A percentile compares a stretch with the other conserved stretches of the same genome.
Conservation (phyloP, 345 rosid genomes). For the Cardamine occulta region DNA sequence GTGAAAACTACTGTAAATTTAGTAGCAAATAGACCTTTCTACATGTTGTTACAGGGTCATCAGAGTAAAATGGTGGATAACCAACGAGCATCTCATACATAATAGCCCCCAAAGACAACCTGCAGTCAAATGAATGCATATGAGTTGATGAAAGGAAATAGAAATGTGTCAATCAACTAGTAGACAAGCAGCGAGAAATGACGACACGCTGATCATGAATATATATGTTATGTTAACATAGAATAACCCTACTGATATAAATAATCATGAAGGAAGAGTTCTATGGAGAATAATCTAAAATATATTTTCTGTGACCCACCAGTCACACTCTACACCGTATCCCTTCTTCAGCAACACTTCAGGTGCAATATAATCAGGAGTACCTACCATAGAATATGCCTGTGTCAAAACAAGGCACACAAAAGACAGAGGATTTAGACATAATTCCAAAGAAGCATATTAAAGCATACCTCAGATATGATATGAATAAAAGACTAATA, state of each 20-base stretch:
- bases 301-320: slow-evolving; percentile 51
- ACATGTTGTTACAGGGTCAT: slow-evolving; percentile 89
- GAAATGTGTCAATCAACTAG: not conserved
- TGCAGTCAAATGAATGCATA: slow-evolving; percentile 41
- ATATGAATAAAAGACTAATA: not conserved
- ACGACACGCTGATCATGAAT: not conserved
- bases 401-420: slow-evolving; percentile 42
- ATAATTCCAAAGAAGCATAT: not conserved
- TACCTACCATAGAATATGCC: slow-evolving; percentile 95
- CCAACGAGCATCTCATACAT: slow-evolving; percentile 95
- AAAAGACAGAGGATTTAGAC: slow-evolving; percentile 11
- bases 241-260: not conserved
- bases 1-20: slow-evolving; percentile 1
- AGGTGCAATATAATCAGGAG: slow-evolving; percentile 98
- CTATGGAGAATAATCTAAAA: not conserved
- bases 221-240: not conserved
- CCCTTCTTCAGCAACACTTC: slow-evolving; percentile 94
- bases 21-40: slow-evolving; percentile 66
- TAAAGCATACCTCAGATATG: not conserved
- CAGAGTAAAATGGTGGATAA: slow-evolving; percentile 80
- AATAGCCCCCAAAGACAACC: slow-evolving; percentile 97
- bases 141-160: not conserved
- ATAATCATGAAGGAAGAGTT: not conserved
- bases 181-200: too few species aligned
- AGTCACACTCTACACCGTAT: slow-evolving; percentile 92